Percentiles rank a stretch among this genome's conserved stretches.
Evolutionary conservation across 73 alveolate genomes (phyloP).

Genomic region (Blepharisma japonicum): DNA sequence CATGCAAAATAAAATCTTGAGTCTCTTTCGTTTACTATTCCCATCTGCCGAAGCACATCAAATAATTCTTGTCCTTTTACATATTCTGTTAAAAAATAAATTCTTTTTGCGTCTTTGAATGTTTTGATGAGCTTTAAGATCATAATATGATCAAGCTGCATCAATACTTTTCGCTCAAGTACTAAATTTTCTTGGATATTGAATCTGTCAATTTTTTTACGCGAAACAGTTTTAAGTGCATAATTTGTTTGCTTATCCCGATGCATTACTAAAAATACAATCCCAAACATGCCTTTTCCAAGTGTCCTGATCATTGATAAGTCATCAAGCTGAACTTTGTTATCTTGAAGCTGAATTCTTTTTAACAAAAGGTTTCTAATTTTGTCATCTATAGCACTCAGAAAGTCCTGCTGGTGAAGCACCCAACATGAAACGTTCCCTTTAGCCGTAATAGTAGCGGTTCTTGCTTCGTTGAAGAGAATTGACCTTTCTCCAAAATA

Average conservation of each 20-base stretch:
- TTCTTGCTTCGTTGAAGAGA: conserved; percentile 47
- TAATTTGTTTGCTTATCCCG: neutral
- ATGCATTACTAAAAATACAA: conserved; percentile 8
- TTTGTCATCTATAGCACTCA: conserved; percentile 36
- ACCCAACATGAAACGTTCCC: conserved; percentile 48
- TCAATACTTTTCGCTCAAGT: neutral
- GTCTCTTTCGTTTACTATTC: neutral
- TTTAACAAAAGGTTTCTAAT: conserved; percentile 35
- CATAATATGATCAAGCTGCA: conserved; percentile 27
- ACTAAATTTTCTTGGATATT: conserved; percentile 18
- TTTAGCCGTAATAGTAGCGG: conserved; percentile 54
- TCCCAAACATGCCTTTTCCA: conserved; percentile 56
- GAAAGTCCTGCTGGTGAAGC: conserved; percentile 32
- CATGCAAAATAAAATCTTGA: conserved; percentile 18
- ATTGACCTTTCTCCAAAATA: conserved; percentile 54
- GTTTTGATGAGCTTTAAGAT: conserved; percentile 19
- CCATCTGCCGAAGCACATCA: conserved; percentile 4
- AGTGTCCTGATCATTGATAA: conserved; percentile 40
- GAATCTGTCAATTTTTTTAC: neutral
- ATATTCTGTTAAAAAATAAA: conserved; percentile 15
- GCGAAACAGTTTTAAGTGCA: conserved; percentile 21
- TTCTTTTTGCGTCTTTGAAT: conserved; percentile 17
- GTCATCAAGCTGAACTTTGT: conserved; percentile 42
- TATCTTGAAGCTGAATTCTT: conserved; percentile 43
- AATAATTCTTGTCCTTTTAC: neutral